Percentiles rank a stretch among this genome's conserved stretches.
These are phyloP conservation scores for Ceriops zippeliana DNA, from an alignment of 345 rosid genomes.

Conservation along the genomic window DNA sequence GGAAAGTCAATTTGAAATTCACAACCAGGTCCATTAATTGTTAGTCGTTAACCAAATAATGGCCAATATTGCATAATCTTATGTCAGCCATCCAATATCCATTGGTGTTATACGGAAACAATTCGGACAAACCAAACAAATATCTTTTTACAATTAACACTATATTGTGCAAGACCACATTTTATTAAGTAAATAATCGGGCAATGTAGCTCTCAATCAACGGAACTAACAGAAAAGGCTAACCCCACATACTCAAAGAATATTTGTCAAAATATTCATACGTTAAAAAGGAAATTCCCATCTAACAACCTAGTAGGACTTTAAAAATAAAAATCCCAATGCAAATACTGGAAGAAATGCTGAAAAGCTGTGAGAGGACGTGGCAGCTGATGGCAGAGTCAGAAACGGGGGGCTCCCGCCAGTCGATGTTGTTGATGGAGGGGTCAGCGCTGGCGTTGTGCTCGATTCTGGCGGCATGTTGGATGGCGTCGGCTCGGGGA, in stretches of 20 bases:
- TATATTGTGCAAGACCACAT: not conserved
- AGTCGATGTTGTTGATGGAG: conserved; percentile 39
- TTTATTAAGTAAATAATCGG: conserved; percentile 18
- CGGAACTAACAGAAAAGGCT: conserved; percentile 3
- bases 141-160: not conserved
- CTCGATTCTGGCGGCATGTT: conserved; percentile 52
- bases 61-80: not conserved
- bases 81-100: not conserved
- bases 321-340: conserved; percentile 39
- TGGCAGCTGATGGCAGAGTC: conserved; percentile 53
- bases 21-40: no score
- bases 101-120: not conserved
- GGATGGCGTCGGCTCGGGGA: conserved; percentile 57
- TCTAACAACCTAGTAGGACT: conserved; percentile 28
- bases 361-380: conserved; percentile 30
- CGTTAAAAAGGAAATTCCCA: conserved; percentile 12
- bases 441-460: conserved; percentile 48
- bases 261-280: not conserved
- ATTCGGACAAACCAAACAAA: not conserved
- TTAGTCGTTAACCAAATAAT: no score
- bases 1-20: no score
- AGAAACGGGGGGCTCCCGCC: conserved; percentile 50
- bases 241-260: not conserved
- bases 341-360: conserved; percentile 46
- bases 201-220: conserved; percentile 15